A percentile compares a stretch with the other conserved stretches of the same genome.
Evolutionary conservation across 306 rosid species (phyloP).

Genomic region (Dicorynia guianensis): DNA sequence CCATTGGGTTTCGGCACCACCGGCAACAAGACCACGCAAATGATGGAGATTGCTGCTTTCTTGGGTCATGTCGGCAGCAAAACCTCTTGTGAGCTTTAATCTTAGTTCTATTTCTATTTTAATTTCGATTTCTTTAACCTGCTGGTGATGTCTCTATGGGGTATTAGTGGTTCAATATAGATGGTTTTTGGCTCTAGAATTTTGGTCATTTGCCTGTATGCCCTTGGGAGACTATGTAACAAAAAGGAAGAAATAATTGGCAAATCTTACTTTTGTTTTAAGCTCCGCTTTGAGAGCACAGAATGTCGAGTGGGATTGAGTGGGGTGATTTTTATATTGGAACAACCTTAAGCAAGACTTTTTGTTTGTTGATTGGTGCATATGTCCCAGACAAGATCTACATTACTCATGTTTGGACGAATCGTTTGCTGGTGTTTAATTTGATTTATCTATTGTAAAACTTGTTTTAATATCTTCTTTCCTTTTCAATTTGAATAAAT

Average conservation of each 20-base stretch:
- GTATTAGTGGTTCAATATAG: neutral
- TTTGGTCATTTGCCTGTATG: neutral
- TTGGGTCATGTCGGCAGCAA: conserved; percentile 87
- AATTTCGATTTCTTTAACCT: neutral
- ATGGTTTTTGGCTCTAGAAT: neutral
- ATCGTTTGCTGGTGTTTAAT: conserved; percentile 17
- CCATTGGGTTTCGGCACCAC: conserved; percentile 92
- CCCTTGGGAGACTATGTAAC: no score
- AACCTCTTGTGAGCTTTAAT: conserved; percentile 72
- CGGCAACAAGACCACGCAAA: conserved; percentile 71
- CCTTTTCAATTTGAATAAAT: neutral
- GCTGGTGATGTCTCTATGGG: neutral
- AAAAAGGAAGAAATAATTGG: neutral
- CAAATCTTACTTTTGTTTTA: neutral
- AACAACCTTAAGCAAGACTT: neutral
- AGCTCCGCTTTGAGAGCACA: neutral
- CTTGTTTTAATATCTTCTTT: conserved; percentile 24
- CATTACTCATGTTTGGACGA: neutral
- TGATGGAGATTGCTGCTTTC: conserved; percentile 92
- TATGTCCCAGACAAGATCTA: conserved; percentile 13
- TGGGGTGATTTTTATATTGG: neutral
- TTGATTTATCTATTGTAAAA: conserved; percentile 19
- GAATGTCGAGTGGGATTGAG: neutral
- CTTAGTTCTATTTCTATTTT: neutral
- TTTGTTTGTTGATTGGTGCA: neutral